phyloP scores from a whole-genome alignment of 768 basidiomycete genomes.

The Amanita thiersii region DNA sequence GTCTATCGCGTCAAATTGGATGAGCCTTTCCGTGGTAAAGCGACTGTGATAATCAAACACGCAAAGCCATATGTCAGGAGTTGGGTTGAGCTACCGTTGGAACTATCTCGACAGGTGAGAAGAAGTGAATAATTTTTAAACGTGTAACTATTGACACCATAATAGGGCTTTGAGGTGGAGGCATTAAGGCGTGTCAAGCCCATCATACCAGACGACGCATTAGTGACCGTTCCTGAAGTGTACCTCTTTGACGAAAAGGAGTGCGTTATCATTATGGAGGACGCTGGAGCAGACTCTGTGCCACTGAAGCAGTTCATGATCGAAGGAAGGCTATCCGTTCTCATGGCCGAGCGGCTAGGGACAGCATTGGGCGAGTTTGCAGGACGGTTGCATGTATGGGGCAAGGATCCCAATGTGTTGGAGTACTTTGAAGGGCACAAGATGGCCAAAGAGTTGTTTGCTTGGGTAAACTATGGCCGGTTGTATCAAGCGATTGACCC shows the following conservation, averaged over 20 bases:
- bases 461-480: too few relatives aligned
- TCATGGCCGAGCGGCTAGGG: slow-evolving; percentile 37
- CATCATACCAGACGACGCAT: slow-evolving; percentile 20
- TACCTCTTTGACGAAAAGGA: slow-evolving; percentile 42
- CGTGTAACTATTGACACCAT: too few relatives aligned
- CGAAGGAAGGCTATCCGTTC: slow-evolving; percentile 20
- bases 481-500: slow-evolving; percentile 27
- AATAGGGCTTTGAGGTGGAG: slow-evolving; percentile 34
- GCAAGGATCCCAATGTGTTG: too few relatives aligned
- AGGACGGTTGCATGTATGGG: too few relatives aligned
- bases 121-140: too few relatives aligned
- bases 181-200: slow-evolving; percentile 41
- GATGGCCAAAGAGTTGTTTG: too few relatives aligned
- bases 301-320: slow-evolving; percentile 34
- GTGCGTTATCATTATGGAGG: slow-evolving; percentile 56
- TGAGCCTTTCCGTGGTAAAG: slow-evolving; percentile 4
- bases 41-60: slow-evolving; percentile 53
- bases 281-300: slow-evolving; percentile 33
- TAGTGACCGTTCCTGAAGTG: slow-evolving; percentile 42
- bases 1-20: neutral
- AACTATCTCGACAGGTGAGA: too few relatives aligned
- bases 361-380: slow-evolving; percentile 45
- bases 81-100: too few relatives aligned
- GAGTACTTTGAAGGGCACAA: too few relatives aligned
- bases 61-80: slow-evolving; percentile 34